Conservation (phyloP, 1,139 yeast genomes). For the Kluyveromyces sp. region DNA sequence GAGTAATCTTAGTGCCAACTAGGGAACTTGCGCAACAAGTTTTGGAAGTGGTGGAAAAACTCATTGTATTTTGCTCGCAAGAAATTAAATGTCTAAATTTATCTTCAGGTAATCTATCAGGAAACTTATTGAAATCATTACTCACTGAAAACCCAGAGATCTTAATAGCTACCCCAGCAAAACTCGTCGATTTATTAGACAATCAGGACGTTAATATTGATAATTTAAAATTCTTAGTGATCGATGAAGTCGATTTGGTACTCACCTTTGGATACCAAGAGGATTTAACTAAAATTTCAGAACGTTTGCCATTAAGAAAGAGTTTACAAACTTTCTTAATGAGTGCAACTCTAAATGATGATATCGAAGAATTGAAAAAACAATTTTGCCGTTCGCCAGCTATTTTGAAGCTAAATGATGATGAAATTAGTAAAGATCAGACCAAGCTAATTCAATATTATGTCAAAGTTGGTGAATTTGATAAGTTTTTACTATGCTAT, state of each 20-base stretch:
- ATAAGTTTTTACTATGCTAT: slow-evolving; percentile 81
- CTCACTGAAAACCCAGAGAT: slow-evolving; percentile 72
- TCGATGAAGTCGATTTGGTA: slow-evolving; percentile 93
- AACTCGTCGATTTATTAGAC: slow-evolving; percentile 54
- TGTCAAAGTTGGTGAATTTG: slow-evolving; percentile 81
- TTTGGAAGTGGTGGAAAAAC: slow-evolving; percentile 54
- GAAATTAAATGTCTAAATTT: slow-evolving; percentile 61
- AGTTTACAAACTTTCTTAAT: slow-evolving; percentile 83
- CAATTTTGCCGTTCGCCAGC: slow-evolving; percentile 85
- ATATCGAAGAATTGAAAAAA: slow-evolving; percentile 65
- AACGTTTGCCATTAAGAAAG: slow-evolving; percentile 59
- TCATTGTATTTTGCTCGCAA: slow-evolving; percentile 65
- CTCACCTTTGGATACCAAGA: slow-evolving; percentile 86
- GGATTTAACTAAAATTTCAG: slow-evolving; percentile 62
- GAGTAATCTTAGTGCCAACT: slow-evolving; percentile 74
- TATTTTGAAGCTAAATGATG: slow-evolving; percentile 67
- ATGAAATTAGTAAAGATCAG: slow-evolving; percentile 43
- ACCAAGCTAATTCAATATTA: slow-evolving; percentile 74
- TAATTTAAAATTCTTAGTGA: slow-evolving; percentile 60
- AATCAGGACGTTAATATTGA: slow-evolving; percentile 38
- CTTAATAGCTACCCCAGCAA: slow-evolving; percentile 81
- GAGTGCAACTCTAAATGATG: slow-evolving; percentile 95
- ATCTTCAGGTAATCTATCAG: slow-evolving; percentile 58
- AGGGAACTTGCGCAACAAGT: slow-evolving; percentile 85
- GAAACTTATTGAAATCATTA: slow-evolving; percentile 63